Conservation (phyloP, 192 early-diverging fungal species). For the Allomyces arbusculus region DNA sequence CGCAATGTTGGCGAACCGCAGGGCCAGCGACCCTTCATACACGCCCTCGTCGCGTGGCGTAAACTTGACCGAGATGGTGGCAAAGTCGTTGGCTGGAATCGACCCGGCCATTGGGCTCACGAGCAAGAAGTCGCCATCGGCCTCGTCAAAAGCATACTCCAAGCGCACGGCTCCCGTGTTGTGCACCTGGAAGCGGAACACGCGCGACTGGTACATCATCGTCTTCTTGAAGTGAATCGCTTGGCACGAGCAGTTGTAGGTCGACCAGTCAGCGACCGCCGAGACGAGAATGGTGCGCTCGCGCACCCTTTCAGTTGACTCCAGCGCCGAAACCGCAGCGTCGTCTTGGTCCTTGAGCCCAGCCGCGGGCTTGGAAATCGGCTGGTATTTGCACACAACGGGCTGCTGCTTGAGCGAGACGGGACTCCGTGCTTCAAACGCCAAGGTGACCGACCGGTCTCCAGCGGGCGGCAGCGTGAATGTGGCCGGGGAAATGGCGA, state of each 20-base stretch:
- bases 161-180: constrained; percentile 27
- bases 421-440: too few relatives aligned
- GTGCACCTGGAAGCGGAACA: constrained; percentile 17
- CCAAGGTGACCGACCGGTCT: too few relatives aligned
- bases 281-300: constrained; percentile 15
- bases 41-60: constrained; percentile 23
- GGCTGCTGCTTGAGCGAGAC: too few relatives aligned
- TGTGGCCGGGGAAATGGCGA: constrained; percentile 17
- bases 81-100: constrained; percentile 18
- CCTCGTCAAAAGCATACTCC: constrained; percentile 13
- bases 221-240: constrained; percentile 32
- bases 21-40: constrained; percentile 8
- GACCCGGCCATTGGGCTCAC: constrained; percentile 16
- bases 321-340: constrained; percentile 2
- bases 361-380: too few relatives aligned
- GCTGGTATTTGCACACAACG: too few relatives aligned
- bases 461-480: not conserved
- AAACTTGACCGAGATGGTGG: constrained; percentile 20
- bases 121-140: constrained; percentile 15
- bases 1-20: constrained; percentile 10
- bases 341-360: too few relatives aligned
- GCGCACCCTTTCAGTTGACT: constrained; percentile 15
- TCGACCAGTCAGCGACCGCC: constrained; percentile 27
- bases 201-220: constrained; percentile 32
- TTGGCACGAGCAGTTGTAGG: constrained; percentile 25